These are phyloP conservation scores for Arachnomyces sp. DNA, from an alignment of 2,329 filamentous ascomycete genomes.

Conservation along the genomic window DNA sequence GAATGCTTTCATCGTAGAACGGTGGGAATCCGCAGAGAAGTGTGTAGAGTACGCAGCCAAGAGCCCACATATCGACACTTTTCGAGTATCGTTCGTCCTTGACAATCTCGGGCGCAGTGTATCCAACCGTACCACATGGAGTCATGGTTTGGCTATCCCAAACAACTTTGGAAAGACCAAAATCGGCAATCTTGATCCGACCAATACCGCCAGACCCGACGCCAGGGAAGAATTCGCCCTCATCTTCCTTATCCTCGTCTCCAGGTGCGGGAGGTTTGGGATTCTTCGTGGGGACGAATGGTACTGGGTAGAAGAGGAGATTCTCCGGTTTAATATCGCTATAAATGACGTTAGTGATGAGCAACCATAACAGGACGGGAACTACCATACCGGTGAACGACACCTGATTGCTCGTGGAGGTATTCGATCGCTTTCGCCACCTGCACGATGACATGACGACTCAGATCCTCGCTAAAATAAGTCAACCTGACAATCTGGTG, in stretches of 20 bases:
- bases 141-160: slow-evolving; percentile 99
- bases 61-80: slow-evolving; percentile 98
- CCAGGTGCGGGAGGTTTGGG: slow-evolving; percentile 76
- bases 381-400: slow-evolving; percentile 79
- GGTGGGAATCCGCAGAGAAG: slow-evolving; percentile 94
- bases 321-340: slow-evolving; percentile 99
- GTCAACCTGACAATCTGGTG: slow-evolving; percentile 97
- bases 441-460: slow-evolving; percentile 86
- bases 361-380: slow-evolving; percentile 7
- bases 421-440: slow-evolving; percentile 93
- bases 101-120: slow-evolving; percentile 96
- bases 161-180: slow-evolving; percentile 93
- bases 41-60: slow-evolving; percentile 95
- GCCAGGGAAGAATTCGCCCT: slow-evolving; percentile 82
- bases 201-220: slow-evolving; percentile 85
- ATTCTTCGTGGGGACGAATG: slow-evolving; percentile 68
- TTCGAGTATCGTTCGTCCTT: slow-evolving; percentile 99
- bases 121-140: slow-evolving; percentile 96
- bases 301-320: slow-evolving; percentile 80
- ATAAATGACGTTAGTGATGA: slow-evolving; percentile 28
- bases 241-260: slow-evolving; percentile 94
- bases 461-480: slow-evolving; percentile 95
- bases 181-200: slow-evolving; percentile 93
- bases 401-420: slow-evolving; percentile 85
- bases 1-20: slow-evolving; percentile 97